These are phyloP conservation scores for Bipolaris sorokiniana DNA, from an alignment of 2,329 filamentous ascomycete species.

Conservation along the genomic window DNA sequence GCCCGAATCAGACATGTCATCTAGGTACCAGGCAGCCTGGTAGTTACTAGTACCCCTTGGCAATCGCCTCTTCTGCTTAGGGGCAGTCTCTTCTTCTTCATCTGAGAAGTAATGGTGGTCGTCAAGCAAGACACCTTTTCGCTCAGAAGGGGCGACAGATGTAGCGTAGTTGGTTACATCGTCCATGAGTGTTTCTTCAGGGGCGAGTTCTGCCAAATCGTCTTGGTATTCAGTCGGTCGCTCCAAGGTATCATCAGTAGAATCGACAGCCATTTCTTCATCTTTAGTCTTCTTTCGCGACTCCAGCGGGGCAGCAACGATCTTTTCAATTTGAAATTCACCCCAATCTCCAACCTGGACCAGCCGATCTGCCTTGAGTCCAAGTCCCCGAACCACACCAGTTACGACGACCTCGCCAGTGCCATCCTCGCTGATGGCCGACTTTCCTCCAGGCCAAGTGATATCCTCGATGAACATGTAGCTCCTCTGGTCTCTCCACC, in stretches of 20 bases:
- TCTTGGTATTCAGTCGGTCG: constrained; percentile 80
- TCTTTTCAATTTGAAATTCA: constrained; percentile 88
- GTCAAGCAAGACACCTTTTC: constrained; percentile 88
- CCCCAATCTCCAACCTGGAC: constrained; percentile 95
- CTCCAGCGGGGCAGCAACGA: constrained; percentile 75
- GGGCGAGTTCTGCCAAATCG: constrained; percentile 80
- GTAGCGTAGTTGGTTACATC: constrained; percentile 62
- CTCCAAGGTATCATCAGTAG: constrained; percentile 66
- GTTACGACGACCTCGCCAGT: constrained; percentile 73
- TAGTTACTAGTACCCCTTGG: constrained; percentile 93
- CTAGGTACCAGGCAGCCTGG: constrained; percentile 92
- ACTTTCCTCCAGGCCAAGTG: constrained; percentile 65
- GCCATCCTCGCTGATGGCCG: constrained; percentile 53
- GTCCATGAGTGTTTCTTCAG: constrained; percentile 82
- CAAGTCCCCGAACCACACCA: constrained; percentile 83
- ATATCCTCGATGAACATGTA: constrained; percentile 93
- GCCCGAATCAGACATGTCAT: constrained; percentile 79
- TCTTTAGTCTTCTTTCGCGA: constrained; percentile 64
- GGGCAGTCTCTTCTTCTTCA: constrained; percentile 69
- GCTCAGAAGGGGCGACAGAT: constrained; percentile 56
- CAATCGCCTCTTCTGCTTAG: constrained; percentile 71
- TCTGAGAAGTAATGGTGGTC: constrained; percentile 99
- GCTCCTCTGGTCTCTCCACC: constrained; percentile 92
- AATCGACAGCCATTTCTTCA: constrained; percentile 72
- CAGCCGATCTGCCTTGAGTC: constrained; percentile 86